Conservation (phyloP, 805 yeast genomes). For the Candida pseudofarinosa region DNA sequence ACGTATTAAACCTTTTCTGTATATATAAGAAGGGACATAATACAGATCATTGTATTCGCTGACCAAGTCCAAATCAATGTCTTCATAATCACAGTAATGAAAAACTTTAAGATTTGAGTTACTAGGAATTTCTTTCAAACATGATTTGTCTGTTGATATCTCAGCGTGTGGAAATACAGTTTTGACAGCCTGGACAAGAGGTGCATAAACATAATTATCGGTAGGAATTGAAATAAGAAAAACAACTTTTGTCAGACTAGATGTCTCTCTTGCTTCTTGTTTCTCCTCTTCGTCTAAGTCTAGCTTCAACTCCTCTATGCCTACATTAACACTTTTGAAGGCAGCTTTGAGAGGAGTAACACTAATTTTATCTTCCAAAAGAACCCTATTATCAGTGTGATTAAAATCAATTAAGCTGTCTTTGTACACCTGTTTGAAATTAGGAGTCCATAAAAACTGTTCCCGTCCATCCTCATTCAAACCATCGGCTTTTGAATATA, state of each 20-base stretch:
- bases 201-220: slow-evolving; percentile 39
- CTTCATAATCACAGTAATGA: slow-evolving; percentile 90
- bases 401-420: slow-evolving; percentile 37
- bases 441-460: slow-evolving; percentile 79
- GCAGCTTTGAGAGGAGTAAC: slow-evolving; percentile 60
- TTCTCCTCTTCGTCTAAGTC: slow-evolving; percentile 10
- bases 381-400: slow-evolving; percentile 67
- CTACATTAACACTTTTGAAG: slow-evolving; percentile 51
- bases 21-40: slow-evolving; percentile 74
- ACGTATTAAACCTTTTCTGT: slow-evolving; percentile 85
- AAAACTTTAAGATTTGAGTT: slow-evolving; percentile 38
- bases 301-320: slow-evolving; percentile 56
- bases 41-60: slow-evolving; percentile 44
- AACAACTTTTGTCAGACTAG: neutral
- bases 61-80: slow-evolving; percentile 68
- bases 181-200: slow-evolving; percentile 35
- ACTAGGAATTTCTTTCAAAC: slow-evolving; percentile 12
- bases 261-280: neutral
- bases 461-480: slow-evolving; percentile 26
- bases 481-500: slow-evolving; percentile 36
- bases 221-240: slow-evolving; percentile 38
- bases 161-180: slow-evolving; percentile 18
- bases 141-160: slow-evolving; percentile 20
- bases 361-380: slow-evolving; percentile 59
- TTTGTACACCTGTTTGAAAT: slow-evolving; percentile 64